phyloP scores from a whole-genome alignment of 371 early-diverging fungal species.

The Mucor plumbeus region DNA sequence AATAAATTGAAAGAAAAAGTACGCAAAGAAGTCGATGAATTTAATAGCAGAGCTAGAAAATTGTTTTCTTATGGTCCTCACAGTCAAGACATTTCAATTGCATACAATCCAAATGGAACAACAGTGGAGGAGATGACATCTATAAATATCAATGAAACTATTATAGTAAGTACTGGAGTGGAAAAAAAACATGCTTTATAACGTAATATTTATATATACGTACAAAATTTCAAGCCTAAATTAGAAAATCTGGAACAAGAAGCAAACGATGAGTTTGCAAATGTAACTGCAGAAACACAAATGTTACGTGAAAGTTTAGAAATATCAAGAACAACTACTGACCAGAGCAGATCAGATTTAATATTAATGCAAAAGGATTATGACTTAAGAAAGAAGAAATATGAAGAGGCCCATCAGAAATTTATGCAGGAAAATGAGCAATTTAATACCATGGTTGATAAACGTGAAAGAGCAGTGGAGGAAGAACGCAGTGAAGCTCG shows the following conservation, averaged over 20 bases:
- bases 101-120: not conserved
- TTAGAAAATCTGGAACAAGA: not conserved
- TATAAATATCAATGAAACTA: not conserved
- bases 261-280: not conserved
- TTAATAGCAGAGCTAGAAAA: not conserved
- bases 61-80: not conserved
- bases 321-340: not conserved
- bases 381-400: not conserved
- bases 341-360: not conserved
- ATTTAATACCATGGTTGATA: not conserved
- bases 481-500: not conserved
- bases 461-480: not conserved
- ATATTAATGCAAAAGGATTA: not conserved
- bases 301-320: not conserved
- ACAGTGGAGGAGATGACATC: not conserved
- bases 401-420: not conserved
- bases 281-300: not conserved
- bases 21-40: not conserved
- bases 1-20: not conserved
- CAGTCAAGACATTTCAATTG: not conserved
- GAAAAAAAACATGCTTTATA: not conserved
- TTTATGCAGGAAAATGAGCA: not conserved
- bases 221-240: not conserved
- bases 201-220: not conserved
- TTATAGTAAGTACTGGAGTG: not conserved